These are phyloP conservation scores for Aspergillus puulaauensis DNA, from an alignment of 2,329 filamentous ascomycete species.

Conservation along the genomic window DNA sequence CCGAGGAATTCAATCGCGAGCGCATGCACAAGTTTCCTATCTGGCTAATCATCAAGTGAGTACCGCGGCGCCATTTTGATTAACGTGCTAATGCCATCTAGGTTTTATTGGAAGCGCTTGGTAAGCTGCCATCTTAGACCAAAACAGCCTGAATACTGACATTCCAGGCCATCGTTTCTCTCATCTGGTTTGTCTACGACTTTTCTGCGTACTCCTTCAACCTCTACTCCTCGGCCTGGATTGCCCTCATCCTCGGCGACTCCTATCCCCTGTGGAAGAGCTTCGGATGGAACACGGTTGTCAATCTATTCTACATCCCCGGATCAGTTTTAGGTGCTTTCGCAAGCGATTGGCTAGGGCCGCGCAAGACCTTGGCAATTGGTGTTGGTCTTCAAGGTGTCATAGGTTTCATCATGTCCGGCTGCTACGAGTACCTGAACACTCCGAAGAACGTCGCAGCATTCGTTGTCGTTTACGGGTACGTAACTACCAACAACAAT, in stretches of 20 bases:
- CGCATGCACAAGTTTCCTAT: conserved; percentile 64
- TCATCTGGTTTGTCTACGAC: conserved; percentile 87
- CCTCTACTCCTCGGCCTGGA: conserved; percentile 72
- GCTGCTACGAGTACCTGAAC: conserved; percentile 69
- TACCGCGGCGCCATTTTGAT: neutral
- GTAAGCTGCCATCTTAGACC: conserved; percentile 21
- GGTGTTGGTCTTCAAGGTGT: conserved; percentile 72
- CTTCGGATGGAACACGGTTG: conserved; percentile 85
- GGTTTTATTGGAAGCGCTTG: conserved; percentile 74
- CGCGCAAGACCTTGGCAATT: conserved; percentile 68
- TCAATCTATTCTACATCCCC: conserved; percentile 87
- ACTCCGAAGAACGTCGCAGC: conserved; percentile 66
- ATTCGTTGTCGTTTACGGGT: conserved; percentile 76
- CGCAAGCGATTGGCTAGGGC: conserved; percentile 74
- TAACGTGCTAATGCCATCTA: conserved; percentile 18
- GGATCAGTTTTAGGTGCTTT: conserved; percentile 77
- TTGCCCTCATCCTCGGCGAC: conserved; percentile 60
- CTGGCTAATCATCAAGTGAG: conserved; percentile 44
- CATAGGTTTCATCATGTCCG: conserved; percentile 87
- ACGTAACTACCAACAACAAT: conserved; percentile 11
- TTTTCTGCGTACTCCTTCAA: conserved; percentile 83
- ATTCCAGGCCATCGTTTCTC: conserved; percentile 56
- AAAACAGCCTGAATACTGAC: neutral
- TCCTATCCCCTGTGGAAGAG: conserved; percentile 67
- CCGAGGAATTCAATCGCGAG: conserved; percentile 71